Evolutionary conservation across 805 yeast species (phyloP).

Genomic region (Saturnispora sanitii): DNA sequence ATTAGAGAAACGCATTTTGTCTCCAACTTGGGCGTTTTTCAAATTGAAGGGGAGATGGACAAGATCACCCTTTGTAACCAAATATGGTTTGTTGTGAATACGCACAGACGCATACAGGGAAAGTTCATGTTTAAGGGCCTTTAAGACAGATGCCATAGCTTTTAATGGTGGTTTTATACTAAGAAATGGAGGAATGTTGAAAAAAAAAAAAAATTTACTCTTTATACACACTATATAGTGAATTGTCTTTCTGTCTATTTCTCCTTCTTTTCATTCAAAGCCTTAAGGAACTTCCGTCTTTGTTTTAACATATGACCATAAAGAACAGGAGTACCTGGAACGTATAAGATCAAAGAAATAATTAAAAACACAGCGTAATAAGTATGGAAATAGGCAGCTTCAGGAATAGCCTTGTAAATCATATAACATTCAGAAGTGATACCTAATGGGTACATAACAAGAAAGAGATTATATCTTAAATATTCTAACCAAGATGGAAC

Average conservation of each 20-base stretch:
- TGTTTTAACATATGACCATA: conserved; percentile 85
- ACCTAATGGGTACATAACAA: conserved; percentile 81
- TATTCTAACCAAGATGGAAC: conserved; percentile 55
- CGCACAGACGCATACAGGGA: conserved; percentile 73
- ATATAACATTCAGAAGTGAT: conserved; percentile 75
- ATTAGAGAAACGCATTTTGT: conserved; percentile 59
- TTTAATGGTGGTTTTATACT: not conserved
- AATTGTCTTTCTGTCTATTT: not conserved
- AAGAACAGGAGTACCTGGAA: conserved; percentile 80
- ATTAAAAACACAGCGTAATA: conserved; percentile 46
- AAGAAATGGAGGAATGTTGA: not conserved
- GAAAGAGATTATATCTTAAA: conserved; percentile 77
- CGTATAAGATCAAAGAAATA: conserved; percentile 52
- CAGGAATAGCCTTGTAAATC: conserved; percentile 59
- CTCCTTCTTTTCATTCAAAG: not conserved
- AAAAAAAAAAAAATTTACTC: too few relatives aligned
- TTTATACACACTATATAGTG: too few relatives aligned
- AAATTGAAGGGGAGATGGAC: conserved; percentile 70
- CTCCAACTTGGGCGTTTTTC: conserved; percentile 76
- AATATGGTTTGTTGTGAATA: conserved; percentile 74
- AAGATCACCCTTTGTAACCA: conserved; percentile 86
- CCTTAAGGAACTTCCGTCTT: conserved; percentile 62
- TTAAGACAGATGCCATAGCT: conserved; percentile 2
- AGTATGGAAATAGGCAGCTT: conserved; percentile 35
- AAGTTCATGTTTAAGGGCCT: conserved; percentile 46